Base-by-base conservation (phyloP, 306 rosid genomes). In the Corylus heterophylla region DNA sequence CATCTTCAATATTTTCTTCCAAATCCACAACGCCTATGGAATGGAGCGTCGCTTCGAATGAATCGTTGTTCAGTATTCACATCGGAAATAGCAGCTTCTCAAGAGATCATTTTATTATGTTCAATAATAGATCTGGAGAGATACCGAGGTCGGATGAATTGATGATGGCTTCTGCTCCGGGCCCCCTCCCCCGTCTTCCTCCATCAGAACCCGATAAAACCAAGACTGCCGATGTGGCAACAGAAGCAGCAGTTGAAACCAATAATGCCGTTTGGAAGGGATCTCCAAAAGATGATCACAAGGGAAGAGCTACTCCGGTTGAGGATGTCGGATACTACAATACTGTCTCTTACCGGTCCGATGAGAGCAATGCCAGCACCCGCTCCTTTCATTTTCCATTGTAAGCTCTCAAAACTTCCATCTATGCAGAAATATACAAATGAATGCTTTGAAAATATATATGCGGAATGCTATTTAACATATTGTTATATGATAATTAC, bases 41-140 rank as follows among this genome's bases (percentile, higher is more conserved):
- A 68, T 92, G 97, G 97, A 90, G 93, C 74, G 64, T 76, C 7
- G 83, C 90, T 48, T 90, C 97, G 49, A 89, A 92, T 76, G 97
- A 92, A 64, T 92, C 96, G 51, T 70, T 92, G 10, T 90, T 90
- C 61, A 92, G 97, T 74, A 13, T 92, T 42, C 93, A 89, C 44
- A 59, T 84, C 0, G 97, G 93, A 62, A 89, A 88, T 69, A 78
- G 5, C 70, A 87, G 92, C 81, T 90, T 92, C 85, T 84, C 94
- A 31, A 87, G 77, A 79, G 93, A 89, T 2, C 82, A 79, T 56
- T 74, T 61, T 42, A 20, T 61, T 11, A 0, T 31, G 52, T 17
- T 27, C 75, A 73, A 51, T 42, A 77, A 62, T 6, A 42, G 7
- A 72, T 87, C 89, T 16, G 88, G 83, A 47, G 93, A 92, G 61